phyloP scores from a whole-genome alignment of 2,329 filamentous ascomycete species.

The Falciphora oryzae region DNA sequence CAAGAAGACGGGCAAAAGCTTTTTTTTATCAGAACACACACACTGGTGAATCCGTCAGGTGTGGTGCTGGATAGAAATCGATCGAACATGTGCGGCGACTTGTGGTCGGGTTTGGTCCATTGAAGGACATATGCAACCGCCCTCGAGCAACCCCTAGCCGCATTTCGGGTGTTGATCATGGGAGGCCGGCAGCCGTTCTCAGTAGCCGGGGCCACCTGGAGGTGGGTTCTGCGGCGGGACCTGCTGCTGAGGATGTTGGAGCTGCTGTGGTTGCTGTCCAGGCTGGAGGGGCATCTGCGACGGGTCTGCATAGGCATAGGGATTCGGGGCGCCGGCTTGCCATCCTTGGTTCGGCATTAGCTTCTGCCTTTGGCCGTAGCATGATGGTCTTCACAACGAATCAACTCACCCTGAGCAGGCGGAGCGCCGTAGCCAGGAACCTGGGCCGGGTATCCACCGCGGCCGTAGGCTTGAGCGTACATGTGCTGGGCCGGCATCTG shows the following conservation, averaged over 20 bases:
- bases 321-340: conserved; percentile 24
- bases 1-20: conserved; percentile 1
- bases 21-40: not conserved
- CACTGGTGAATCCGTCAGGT: not conserved
- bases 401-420: conserved; percentile 28
- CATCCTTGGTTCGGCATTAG: conserved; percentile 25
- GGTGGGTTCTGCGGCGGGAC: conserved; percentile 33
- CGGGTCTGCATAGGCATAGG: conserved; percentile 43
- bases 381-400: not conserved
- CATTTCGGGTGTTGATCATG: too few species aligned
- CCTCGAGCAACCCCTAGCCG: not conserved
- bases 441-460: conserved; percentile 34
- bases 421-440: conserved; percentile 34
- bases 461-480: conserved; percentile 37
- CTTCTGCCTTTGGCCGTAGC: not conserved
- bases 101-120: not conserved
- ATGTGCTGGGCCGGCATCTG: conserved; percentile 26
- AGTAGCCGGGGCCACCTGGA: conserved; percentile 27
- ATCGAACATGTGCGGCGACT: not conserved
- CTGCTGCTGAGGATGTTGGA: conserved; percentile 32
- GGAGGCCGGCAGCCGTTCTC: not conserved
- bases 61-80: not conserved
- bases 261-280: conserved; percentile 23
- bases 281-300: conserved; percentile 26
- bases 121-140: not conserved